Evolutionary conservation across 2,329 filamentous ascomycete species (phyloP), one percentile per base, ranked within the genome.

Genomic region (Clarireedia homoeocarpa): DNA sequence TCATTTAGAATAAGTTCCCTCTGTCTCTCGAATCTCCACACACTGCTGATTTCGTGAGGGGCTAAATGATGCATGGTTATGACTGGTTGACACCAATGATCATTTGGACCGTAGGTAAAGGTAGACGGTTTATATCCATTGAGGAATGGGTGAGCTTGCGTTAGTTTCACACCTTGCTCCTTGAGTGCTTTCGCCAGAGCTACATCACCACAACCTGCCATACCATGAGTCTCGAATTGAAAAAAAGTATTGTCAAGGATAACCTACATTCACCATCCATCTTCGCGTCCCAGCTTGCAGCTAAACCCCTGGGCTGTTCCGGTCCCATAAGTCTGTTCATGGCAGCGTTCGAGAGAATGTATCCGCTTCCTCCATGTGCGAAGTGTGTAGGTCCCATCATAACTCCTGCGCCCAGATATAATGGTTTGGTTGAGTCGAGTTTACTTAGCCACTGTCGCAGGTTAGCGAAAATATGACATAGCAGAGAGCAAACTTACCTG

Each of bases 31-130:
- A 74, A 81, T 54, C 78, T 73, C 76, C 78, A 82, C 36, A 80
- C 71, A 44, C 64, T 69, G 59, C 73, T 77, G 47, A 80, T 72
- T 63, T 82, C 78, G 61, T 78, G 73, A 7, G 77, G 71, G 48
- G 74, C 73, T 66, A 82, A 74, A 62, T 80, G 77, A 61, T 81
- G 78, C 76, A 82, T 79, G 3, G 78, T 80, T 42, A 82, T 65
- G n/a, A 80, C 72, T 5, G 79, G 78, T 62, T 81, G 75, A 59
- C 79, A 82, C 78, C 79, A 82, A 58, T 79, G 57, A 44, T 70
- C 79, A 4, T 48, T 40, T 7, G 61, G 59, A 5, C 61, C 61
- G 50, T 63, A 65, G 1, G 65, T 62, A 47, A 70, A 80, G 9
- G 75, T 78, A 39, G 70, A 74, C 4, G 77, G 77, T 63, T 79